phyloP scores from a whole-genome alignment of 108 stramenopile genomes.

The Nitzschia putrida region DNA sequence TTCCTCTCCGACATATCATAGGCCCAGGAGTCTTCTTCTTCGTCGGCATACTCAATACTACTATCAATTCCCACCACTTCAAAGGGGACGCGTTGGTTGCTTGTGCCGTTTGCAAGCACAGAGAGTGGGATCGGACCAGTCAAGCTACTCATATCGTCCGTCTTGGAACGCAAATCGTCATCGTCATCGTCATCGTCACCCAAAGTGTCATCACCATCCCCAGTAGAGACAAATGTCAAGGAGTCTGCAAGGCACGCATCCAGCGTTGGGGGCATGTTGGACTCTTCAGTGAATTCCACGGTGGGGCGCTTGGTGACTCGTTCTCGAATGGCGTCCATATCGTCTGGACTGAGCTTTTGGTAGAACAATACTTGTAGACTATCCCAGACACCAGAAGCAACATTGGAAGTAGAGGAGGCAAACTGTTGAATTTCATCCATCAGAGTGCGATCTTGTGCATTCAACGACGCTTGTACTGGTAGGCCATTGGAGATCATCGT shows the following conservation, averaged over 20 bases:
- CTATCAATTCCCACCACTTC: too few species aligned
- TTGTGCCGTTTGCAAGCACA: too few species aligned
- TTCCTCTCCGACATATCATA: too few species aligned
- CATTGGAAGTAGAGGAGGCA: neutral
- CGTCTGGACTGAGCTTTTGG: neutral
- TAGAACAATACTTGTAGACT: neutral
- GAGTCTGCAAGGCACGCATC: constrained; percentile 12
- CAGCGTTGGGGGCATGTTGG: neutral
- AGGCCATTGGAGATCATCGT: too few species aligned
- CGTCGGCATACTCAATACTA: too few species aligned
- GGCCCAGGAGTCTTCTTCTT: too few species aligned
- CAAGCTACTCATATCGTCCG: constrained; percentile 21
- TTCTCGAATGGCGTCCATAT: neutral
- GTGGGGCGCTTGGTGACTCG: neutral
- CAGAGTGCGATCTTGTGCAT: constrained; percentile 18
- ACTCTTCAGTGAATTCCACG: neutral
- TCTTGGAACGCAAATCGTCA: neutral
- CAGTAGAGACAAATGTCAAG: neutral
- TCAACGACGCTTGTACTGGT: too few species aligned
- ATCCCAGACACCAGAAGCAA: neutral
- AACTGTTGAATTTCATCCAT: constrained; percentile 23
- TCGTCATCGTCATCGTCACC: neutral
- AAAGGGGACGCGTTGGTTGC: too few species aligned
- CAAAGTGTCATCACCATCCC: neutral
- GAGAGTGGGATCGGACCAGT: neutral